A percentile compares a stretch with the other conserved stretches of the same genome.
Evolutionary conservation across 1,139 yeast genomes (phyloP).

Genomic region (Diutina pseudorugosa): DNA sequence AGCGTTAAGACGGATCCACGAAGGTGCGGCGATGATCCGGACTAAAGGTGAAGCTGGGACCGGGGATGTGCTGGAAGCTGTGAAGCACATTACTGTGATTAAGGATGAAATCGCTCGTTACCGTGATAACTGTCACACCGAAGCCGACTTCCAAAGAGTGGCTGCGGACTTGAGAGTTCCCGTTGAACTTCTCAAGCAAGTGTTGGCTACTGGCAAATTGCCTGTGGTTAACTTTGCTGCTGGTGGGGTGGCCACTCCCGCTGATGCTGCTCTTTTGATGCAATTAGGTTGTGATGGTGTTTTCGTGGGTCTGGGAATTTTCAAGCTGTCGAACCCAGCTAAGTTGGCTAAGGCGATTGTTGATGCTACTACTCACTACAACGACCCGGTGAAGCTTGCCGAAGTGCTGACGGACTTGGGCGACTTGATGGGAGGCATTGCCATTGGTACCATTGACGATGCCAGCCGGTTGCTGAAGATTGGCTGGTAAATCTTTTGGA

Average conservation of each 20-base stretch:
- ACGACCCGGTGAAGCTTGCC: conserved; percentile 52
- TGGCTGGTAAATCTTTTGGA: conserved; percentile 4
- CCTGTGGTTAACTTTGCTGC: conserved; percentile 88
- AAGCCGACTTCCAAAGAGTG: conserved; percentile 13
- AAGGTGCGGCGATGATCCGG: conserved; percentile 84
- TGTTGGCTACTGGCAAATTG: conserved; percentile 47
- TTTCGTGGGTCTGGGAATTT: conserved; percentile 84
- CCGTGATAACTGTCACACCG: conserved; percentile 22
- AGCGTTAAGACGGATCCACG: conserved; percentile 68
- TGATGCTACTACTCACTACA: conserved; percentile 66
- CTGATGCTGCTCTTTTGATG: conserved; percentile 84
- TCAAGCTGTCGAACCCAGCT: conserved; percentile 65
- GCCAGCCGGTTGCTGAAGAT: conserved; percentile 25
- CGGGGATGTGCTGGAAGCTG: conserved; percentile 83
- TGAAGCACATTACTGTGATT: conserved; percentile 57
- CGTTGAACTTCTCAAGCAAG: conserved; percentile 35
- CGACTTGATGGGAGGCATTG: conserved; percentile 61
- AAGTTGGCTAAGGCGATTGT: conserved; percentile 72
- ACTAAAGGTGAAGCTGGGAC: conserved; percentile 89
- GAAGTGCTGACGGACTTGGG: conserved; percentile 71
- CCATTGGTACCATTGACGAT: conserved; percentile 37
- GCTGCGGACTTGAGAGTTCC: conserved; percentile 59
- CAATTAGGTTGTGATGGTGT: conserved; percentile 89
- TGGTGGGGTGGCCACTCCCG: conserved; percentile 85
- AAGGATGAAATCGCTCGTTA: conserved; percentile 43